These are phyloP conservation scores for Verticillium alfalfae DNA, from an alignment of 2,329 filamentous ascomycete genomes.

Conservation along the genomic window DNA sequence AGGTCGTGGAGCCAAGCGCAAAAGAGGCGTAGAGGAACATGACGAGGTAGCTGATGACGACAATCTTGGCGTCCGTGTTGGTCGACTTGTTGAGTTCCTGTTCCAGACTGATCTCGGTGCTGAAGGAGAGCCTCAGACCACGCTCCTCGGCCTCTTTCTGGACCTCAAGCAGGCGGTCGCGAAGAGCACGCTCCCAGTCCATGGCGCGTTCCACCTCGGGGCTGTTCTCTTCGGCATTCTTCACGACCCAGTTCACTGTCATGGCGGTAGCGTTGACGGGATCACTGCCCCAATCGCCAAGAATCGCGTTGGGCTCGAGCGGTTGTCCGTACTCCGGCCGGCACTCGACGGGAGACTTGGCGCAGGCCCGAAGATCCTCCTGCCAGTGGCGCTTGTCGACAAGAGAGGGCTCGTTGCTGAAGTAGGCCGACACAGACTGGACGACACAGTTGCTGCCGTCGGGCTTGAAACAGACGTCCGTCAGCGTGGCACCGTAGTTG, in stretches of 20 bases:
- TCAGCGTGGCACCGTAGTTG: slow-evolving; percentile 61
- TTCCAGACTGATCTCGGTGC: slow-evolving; percentile 89
- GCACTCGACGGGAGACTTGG: slow-evolving; percentile 75
- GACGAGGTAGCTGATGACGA: slow-evolving; percentile 93
- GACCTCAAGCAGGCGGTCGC: slow-evolving; percentile 66
- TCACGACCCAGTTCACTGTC: slow-evolving; percentile 91
- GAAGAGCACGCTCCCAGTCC: slow-evolving; percentile 83
- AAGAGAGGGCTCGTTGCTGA: slow-evolving; percentile 59
- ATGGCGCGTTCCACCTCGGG: slow-evolving; percentile 66
- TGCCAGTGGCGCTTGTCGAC: slow-evolving; percentile 66
- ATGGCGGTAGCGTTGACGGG: slow-evolving; percentile 72
- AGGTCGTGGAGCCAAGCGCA: slow-evolving; percentile 80
- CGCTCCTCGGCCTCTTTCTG: slow-evolving; percentile 73
- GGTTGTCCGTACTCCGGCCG: slow-evolving; percentile 87
- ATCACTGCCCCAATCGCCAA: slow-evolving; percentile 72
- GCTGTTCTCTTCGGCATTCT: slow-evolving; percentile 74
- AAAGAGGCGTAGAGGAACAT: slow-evolving; percentile 98
- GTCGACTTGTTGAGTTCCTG: slow-evolving; percentile 96
- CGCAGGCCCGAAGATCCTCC: slow-evolving; percentile 65
- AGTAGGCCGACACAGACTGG: slow-evolving; percentile 89
- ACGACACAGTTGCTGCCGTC: slow-evolving; percentile 85
- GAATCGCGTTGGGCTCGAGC: slow-evolving; percentile 75
- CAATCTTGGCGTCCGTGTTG: slow-evolving; percentile 96
- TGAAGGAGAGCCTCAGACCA: slow-evolving; percentile 87
- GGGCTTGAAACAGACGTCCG: slow-evolving; percentile 92